Evolutionary conservation across 768 basidiomycete genomes (phyloP).

Genomic region (Termitomyces heimii): DNA sequence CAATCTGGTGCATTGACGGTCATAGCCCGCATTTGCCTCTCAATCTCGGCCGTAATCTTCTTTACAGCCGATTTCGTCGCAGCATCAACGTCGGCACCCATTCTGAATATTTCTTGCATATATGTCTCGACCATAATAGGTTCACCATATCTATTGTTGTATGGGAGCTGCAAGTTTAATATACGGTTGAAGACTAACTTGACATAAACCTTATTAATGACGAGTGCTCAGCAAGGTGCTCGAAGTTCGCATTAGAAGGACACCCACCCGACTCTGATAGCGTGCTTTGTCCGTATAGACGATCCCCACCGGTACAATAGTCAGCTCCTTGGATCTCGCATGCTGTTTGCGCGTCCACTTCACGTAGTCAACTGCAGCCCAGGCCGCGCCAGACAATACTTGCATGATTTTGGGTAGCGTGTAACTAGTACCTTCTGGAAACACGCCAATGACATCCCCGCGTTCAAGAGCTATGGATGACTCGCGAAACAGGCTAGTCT

Average conservation of each 20-base stretch:
- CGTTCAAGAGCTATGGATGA: constrained; percentile 49
- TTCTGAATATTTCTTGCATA: neutral
- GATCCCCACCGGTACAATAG: constrained; percentile 59
- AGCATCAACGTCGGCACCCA: neutral
- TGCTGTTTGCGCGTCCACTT: constrained; percentile 25
- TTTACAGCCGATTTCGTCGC: neutral
- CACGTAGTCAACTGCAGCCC: constrained; percentile 68
- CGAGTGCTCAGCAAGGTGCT: neutral
- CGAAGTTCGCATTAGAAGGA: neutral
- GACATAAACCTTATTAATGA: neutral
- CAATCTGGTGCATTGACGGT: neutral
- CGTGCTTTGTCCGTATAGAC: constrained; percentile 63
- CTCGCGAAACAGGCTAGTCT: constrained; percentile 47
- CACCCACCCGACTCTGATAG: neutral
- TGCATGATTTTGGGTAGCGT: constrained; percentile 42
- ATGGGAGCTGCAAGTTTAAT: neutral
- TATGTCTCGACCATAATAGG: neutral
- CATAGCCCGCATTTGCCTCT: neutral
- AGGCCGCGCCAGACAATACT: constrained; percentile 56
- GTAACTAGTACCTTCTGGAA: constrained; percentile 58
- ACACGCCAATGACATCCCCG: constrained; percentile 59
- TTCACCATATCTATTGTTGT: neutral
- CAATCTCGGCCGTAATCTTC: neutral
- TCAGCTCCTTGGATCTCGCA: constrained; percentile 23
- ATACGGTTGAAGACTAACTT: neutral